Evolutionary conservation across 2,329 filamentous ascomycete genomes (phyloP), one percentile per base, ranked within the genome.

Genomic region (Colletotrichum cuscutae): DNA sequence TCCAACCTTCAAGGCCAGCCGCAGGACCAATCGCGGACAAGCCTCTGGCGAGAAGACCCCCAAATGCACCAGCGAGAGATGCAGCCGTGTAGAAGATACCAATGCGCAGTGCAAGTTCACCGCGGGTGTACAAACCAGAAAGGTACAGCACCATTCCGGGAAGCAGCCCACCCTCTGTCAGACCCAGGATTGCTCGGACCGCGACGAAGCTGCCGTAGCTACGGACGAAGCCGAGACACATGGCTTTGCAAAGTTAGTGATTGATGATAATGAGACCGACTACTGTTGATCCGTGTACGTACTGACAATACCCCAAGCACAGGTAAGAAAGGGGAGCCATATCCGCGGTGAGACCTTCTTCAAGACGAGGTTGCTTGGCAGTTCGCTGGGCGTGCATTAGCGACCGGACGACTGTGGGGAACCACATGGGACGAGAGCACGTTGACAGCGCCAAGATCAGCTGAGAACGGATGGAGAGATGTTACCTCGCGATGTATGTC

Each of bases 111-210:
- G 90, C 89, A 74, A 92, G 82, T 75, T 92, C 90, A 1, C 86
- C 83, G 24, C 90, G 84, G 22, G 85, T 88, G 76, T 93, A 91
- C 74, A 93, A 87, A 7, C 86, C 84, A 0, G 90, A 91, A 13
- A 94, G 84, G 76, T 93, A 93, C 1, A 94, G 82, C 1, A 92
- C 86, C 85, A 93, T 93, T 59, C 91, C 92, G 0, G 91, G 91
- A 2, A 93, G 81, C 46, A 93, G 80, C 0, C 91, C 91, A 52
- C 90, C 91, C 80, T 93, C 92, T 0, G 89, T 88, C 4, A 91
- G 76, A 9, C 91, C 91, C 5, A 93, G 83, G 37, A 93, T 78
- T 8, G 89, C 89, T 22, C 91, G 86, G 15, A 92, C 89, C 8
- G 86, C 88, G 3, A 90, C 84, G 67, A 93, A 92, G n/a, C 88